phyloP scores from a whole-genome alignment of 306 rosid genomes.

The Sphenostylis stenocarpa region DNA sequence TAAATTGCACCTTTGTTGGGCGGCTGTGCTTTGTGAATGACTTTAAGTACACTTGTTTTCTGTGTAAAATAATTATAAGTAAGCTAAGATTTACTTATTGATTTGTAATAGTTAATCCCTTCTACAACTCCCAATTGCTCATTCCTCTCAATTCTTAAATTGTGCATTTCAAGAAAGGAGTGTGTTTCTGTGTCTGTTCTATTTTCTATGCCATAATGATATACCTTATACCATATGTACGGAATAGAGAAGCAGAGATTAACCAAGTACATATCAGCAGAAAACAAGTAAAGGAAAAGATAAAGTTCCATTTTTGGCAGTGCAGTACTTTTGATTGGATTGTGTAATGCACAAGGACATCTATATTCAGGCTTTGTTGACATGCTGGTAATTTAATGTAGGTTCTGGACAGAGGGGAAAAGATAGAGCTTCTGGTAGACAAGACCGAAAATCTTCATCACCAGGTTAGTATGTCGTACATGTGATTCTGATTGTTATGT shows the following conservation, averaged over 20 bases:
- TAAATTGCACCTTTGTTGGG: too few relatives aligned
- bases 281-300: neutral
- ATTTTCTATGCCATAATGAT: neutral
- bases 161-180: neutral
- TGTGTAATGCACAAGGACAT: neutral
- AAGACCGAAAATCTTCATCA: conserved; percentile 93
- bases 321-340: neutral
- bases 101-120: neutral
- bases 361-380: conserved; percentile 25
- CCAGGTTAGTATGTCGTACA: conserved; percentile 57
- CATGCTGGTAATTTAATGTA: conserved; percentile 45
- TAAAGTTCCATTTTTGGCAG: neutral
- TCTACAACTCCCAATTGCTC: conserved; percentile 10
- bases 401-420: conserved; percentile 98
- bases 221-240: neutral
- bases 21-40: neutral
- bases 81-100: neutral
- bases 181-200: neutral
- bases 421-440: conserved; percentile 97
- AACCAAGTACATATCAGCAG: neutral
- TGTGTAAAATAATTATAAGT: neutral
- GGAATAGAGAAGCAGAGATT: neutral
- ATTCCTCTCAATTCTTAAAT: conserved; percentile 1
- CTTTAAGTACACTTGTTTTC: neutral
- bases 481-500: neutral